These are phyloP conservation scores for Lagerstroemia speciosa DNA, from an alignment of 345 rosid species.

Conservation along the genomic window DNA sequence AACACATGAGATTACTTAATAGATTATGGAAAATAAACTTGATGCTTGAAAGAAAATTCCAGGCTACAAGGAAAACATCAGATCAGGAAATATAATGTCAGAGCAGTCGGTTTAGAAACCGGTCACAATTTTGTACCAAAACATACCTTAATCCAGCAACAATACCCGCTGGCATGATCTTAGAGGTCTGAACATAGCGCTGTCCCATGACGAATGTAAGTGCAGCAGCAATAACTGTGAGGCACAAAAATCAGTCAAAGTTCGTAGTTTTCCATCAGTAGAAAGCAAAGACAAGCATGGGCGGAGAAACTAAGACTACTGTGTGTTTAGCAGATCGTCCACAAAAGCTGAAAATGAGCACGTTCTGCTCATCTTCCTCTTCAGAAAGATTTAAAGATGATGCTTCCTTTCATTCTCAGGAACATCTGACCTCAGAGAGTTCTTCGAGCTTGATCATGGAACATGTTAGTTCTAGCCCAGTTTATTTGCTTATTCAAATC, in stretches of 20 bases:
- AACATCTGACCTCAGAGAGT: too few species aligned
- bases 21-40: not conserved
- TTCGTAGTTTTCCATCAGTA: not conserved
- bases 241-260: not conserved
- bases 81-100: not conserved
- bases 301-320: not conserved
- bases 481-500: too few species aligned
- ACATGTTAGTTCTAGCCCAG: too few species aligned
- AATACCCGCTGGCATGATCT: conserved; percentile 93
- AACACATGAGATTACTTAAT: not conserved
- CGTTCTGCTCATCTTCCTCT: too few species aligned
- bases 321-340: not conserved
- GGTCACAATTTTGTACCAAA: conserved; percentile 40
- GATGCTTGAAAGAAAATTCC: not conserved
- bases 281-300: not conserved
- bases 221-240: conserved; percentile 54
- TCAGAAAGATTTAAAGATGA: too few species aligned
- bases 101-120: conserved; percentile 21
- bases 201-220: conserved; percentile 83
- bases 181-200: conserved; percentile 71
- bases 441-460: too few species aligned
- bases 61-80: not conserved
- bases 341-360: not conserved
- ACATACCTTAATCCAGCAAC: conserved; percentile 75
- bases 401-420: too few species aligned